Evolutionary conservation across 148 eudicot species (phyloP), one percentile per base, ranked within the genome.

Genomic region (Amaranthus hypochondriacus): DNA sequence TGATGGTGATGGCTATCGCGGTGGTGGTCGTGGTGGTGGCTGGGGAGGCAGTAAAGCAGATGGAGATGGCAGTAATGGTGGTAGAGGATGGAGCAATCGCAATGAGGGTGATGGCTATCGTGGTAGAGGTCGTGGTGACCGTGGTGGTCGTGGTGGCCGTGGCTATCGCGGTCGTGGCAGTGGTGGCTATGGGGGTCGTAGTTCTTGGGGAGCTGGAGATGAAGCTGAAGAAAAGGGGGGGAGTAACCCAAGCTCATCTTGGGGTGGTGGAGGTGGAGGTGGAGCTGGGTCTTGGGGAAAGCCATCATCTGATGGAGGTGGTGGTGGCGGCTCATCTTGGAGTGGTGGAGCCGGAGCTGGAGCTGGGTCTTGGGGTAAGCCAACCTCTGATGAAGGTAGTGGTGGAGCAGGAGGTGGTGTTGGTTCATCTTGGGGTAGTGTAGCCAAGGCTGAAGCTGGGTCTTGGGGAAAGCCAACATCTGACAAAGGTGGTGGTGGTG

Each of bases 391-490:
- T 28, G 39, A 28, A 28, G 39, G 39, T 28, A 28, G 39, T 28
- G 39, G 39, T 28, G 39, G 39, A 28, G 39, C 39, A 75, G 21
- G 43, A 13, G 43, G 21, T 51, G 55, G 69, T 13, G 69, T 76
- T 39, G 83, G 74, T 42, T 73, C 70, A 21, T 66, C 79, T 39
- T 68, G 82, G 76, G 74, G 83, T 9, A 68, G 62, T 42, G 70
- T 44, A 67, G 28, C 56, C 70, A 67, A 67, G 46, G 65, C 43
- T 78, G 84, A 72, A 28, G 39, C 39, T 28, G 39, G 39, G 39
- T 66, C 70, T 48, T 66, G 70, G 56, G 60, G 39, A 28, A 28
- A 28, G 39, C 39, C 39, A 28, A 28, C 39, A 28, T 28, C 2
- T 28, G 39, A 28, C 39, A 28, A 28, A 28, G 39, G 39, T 28